Percentiles rank a stretch among this genome's conserved stretches.
Conservation (phyloP, 2,329 filamentous ascomycete genomes). For the Ceratocystiopsis brevicomis region DNA sequence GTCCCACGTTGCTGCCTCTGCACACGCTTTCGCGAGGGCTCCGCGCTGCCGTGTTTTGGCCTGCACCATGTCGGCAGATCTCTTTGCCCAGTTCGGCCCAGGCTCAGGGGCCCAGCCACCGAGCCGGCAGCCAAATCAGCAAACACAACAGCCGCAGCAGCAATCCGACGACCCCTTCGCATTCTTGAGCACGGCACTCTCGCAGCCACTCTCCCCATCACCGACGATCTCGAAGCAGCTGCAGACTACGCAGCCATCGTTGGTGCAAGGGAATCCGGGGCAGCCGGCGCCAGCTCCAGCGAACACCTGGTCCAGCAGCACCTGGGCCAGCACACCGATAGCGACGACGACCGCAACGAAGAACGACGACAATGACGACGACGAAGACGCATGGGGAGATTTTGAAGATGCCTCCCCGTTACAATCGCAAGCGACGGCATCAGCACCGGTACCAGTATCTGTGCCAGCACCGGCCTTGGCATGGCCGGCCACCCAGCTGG, state of each 20-base stretch:
- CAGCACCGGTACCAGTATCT: neutral
- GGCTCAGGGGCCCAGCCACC: constrained; percentile 20
- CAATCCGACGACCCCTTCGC: constrained; percentile 15
- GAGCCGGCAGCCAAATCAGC: neutral
- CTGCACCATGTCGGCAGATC: constrained; percentile 40
- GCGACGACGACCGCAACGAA: constrained; percentile 4
- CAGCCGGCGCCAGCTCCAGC: constrained; percentile 2
- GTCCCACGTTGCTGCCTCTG: too few relatives aligned
- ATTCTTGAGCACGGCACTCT: constrained; percentile 12
- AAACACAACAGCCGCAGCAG: constrained; percentile 11
- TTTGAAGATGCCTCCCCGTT: constrained; percentile 37
- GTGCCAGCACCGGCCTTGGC: constrained; percentile 2
- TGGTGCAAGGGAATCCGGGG: neutral
- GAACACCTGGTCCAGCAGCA: neutral
- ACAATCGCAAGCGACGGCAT: constrained; percentile 5
- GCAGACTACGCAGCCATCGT: neutral
- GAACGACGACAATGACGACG: constrained; percentile 17
- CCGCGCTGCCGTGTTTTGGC: too few relatives aligned
- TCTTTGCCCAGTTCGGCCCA: constrained; percentile 43
- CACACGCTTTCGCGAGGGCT: too few relatives aligned
- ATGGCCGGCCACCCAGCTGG: neutral
- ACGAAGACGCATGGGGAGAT: constrained; percentile 49
- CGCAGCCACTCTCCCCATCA: constrained; percentile 4
- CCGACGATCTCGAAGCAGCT: constrained; percentile 2
- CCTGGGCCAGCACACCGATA: constrained; percentile 8